Percentiles rank a stretch among this genome's conserved stretches.
Conservation (phyloP, 768 basidiomycete species). For the Tremella mesenterica region DNA sequence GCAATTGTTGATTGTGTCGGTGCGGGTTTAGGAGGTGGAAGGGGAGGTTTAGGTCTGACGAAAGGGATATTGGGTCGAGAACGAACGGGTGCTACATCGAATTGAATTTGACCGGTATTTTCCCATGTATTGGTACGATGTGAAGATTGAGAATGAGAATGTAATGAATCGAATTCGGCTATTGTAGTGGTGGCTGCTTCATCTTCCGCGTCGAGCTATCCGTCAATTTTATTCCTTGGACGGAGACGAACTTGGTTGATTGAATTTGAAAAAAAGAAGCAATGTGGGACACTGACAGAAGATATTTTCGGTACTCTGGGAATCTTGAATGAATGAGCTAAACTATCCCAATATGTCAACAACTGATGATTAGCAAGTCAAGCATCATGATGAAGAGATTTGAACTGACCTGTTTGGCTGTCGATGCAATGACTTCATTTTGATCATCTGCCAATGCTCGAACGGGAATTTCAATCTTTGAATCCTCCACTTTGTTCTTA, state of each 20-base stretch:
- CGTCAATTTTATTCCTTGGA: slow-evolving; percentile 51
- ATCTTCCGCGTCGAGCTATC: slow-evolving; percentile 37
- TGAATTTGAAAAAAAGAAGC: slow-evolving; percentile 19
- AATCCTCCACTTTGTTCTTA: slow-evolving; percentile 85
- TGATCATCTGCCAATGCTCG: slow-evolving; percentile 52
- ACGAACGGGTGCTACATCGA: slow-evolving; percentile 32
- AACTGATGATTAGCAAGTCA: slow-evolving; percentile 50
- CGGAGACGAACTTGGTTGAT: neutral
- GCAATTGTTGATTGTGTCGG: slow-evolving; percentile 10
- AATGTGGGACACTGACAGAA: slow-evolving; percentile 14
- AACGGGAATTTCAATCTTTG: slow-evolving; percentile 61
- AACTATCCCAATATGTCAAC: slow-evolving; percentile 66
- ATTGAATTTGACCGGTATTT: slow-evolving; percentile 16
- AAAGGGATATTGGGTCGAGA: slow-evolving; percentile 24
- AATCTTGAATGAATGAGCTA: slow-evolving; percentile 47
- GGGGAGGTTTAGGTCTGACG: slow-evolving; percentile 22
- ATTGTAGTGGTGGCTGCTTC: slow-evolving; percentile 37
- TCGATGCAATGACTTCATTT: slow-evolving; percentile 52
- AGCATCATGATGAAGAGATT: neutral
- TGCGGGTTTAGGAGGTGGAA: slow-evolving; percentile 7
- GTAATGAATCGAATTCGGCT: slow-evolving; percentile 17
- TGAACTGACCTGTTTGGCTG: slow-evolving; percentile 59
- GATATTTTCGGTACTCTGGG: slow-evolving; percentile 28
- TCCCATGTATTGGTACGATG: slow-evolving; percentile 29
- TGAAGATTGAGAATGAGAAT: too few relatives aligned